phyloP scores from a whole-genome alignment of 495 filamentous ascomycete species.

The Daldinia loculata region DNA sequence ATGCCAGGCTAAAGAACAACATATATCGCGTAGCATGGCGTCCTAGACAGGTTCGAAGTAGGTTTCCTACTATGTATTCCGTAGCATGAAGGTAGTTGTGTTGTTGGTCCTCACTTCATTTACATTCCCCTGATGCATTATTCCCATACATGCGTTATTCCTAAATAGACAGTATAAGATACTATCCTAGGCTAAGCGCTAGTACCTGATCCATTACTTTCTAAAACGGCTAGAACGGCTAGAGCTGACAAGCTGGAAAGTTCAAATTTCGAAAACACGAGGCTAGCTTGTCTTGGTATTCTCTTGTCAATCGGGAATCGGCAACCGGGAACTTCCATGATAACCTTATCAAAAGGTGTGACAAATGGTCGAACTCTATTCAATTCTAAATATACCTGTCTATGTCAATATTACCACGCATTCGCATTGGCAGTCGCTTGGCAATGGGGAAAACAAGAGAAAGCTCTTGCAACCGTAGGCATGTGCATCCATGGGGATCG shows the following conservation, averaged over 20 bases:
- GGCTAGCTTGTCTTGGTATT: conserved; percentile 22
- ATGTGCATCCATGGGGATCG: background rate
- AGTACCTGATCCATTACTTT: background rate
- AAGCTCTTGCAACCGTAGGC: background rate
- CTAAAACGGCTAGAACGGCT: background rate
- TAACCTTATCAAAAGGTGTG: conserved; percentile 5
- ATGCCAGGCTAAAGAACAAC: background rate
- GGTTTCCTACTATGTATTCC: background rate
- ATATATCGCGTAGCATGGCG: background rate
- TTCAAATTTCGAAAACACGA: conserved; percentile 39
- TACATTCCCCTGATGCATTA: background rate
- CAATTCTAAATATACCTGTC: background rate
- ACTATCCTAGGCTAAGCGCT: background rate
- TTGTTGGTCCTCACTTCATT: background rate
- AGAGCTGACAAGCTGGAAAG: background rate
- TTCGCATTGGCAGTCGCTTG: background rate
- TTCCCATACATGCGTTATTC: background rate
- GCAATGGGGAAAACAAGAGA: background rate
- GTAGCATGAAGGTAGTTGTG: background rate
- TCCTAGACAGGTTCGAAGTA: background rate
- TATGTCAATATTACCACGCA: background rate
- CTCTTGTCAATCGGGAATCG: conserved; percentile 26
- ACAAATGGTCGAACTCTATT: conserved; percentile 2
- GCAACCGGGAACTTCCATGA: conserved; percentile 11
- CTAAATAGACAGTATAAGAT: background rate